phyloP scores from a whole-genome alignment of 345 rosid species.

The Boechera retrofracta region DNA sequence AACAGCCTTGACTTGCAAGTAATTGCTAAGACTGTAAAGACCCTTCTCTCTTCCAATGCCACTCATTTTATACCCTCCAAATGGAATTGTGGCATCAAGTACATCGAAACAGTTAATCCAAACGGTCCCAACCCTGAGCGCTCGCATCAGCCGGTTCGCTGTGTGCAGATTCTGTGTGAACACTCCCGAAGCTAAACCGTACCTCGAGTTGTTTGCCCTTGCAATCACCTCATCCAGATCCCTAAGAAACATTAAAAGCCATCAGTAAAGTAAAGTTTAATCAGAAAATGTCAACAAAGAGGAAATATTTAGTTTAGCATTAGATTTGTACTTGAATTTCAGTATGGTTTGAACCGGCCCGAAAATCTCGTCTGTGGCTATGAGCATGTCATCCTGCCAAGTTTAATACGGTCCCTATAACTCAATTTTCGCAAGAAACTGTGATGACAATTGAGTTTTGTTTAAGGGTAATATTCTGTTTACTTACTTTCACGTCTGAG shows the following conservation, averaged over 20 bases:
- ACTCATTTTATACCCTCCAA: constrained; percentile 96
- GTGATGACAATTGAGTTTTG: background rate
- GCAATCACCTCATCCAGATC: constrained; percentile 69
- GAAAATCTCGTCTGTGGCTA: constrained; percentile 89
- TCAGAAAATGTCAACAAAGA: constrained; percentile 2
- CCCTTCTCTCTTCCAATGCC: constrained; percentile 95
- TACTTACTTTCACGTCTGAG: constrained; percentile 77
- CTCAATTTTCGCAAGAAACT: background rate
- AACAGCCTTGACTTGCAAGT: constrained; percentile 95
- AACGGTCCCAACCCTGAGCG: constrained; percentile 70
- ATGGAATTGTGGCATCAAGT: constrained; percentile 83
- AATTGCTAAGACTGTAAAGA: constrained; percentile 68
- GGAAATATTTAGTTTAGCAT: constrained; percentile 13
- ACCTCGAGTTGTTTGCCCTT: constrained; percentile 64
- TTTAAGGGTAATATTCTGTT: background rate
- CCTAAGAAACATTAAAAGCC: constrained; percentile 51
- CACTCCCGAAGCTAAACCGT: constrained; percentile 88
- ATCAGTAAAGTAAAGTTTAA: background rate
- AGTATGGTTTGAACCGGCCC: constrained; percentile 93
- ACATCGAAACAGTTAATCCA: constrained; percentile 87
- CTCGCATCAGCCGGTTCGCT: constrained; percentile 73
- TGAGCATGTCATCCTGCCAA: constrained; percentile 85
- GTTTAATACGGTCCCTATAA: background rate
- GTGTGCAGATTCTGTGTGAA: constrained; percentile 79
- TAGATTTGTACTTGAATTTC: constrained; percentile 70